Conservation (phyloP, 2,329 filamentous ascomycete species). For the Cercospora nicotianae region DNA sequence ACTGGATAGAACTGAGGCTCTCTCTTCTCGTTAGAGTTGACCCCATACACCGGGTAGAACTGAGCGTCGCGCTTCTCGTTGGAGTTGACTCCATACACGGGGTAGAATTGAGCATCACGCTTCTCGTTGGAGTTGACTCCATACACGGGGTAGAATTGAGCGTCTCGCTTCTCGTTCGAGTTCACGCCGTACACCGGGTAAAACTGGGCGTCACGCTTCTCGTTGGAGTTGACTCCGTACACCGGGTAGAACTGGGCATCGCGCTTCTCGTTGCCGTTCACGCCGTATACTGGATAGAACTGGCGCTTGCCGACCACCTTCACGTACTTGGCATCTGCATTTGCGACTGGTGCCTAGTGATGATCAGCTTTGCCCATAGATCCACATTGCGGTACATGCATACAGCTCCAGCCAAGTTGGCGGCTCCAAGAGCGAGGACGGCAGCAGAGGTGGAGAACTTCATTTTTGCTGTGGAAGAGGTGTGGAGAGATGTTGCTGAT, state of each 20-base stretch:
- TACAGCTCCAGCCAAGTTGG: slow-evolving; percentile 1
- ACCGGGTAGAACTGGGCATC: slow-evolving; percentile 8
- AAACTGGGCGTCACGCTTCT: background rate
- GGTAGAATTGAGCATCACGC: background rate
- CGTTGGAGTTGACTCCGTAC: background rate
- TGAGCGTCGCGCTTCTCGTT: background rate
- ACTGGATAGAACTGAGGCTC: too few species aligned
- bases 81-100: background rate
- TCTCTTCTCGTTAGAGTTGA: background rate
- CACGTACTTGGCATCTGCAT: slow-evolving; percentile 7
- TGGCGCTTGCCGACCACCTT: slow-evolving; percentile 14
- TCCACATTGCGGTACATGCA: background rate
- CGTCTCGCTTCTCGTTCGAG: background rate
- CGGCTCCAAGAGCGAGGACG: slow-evolving; percentile 1
- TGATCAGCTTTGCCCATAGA: background rate
- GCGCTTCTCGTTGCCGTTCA: background rate
- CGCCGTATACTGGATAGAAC: slow-evolving; percentile 10
- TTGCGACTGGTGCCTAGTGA: slow-evolving; percentile 5
- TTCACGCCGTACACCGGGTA: background rate
- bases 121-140: background rate
- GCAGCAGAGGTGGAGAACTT: slow-evolving; percentile 5
- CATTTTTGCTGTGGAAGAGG: background rate
- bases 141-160: slow-evolving; percentile 8
- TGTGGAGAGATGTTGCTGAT: background rate
- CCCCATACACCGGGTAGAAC: background rate